These are phyloP conservation scores for Phaffia australis DNA, from an alignment of 768 basidiomycete genomes.

Conservation along the genomic window DNA sequence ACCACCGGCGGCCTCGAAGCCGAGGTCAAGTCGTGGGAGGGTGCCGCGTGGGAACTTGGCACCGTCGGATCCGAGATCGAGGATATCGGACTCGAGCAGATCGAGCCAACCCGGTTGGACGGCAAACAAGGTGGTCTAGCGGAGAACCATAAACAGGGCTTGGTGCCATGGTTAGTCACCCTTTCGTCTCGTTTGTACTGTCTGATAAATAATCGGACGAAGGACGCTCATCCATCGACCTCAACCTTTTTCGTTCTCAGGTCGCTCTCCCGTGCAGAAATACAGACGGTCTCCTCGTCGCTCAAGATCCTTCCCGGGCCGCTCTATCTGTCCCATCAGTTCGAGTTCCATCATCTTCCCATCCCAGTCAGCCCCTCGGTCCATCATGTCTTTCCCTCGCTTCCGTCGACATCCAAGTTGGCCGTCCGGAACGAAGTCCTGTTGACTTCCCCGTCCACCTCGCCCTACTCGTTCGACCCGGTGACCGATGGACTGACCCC, in stretches of 20 bases:
- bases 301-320: slow-evolving; percentile 55
- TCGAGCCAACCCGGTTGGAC: too few species aligned
- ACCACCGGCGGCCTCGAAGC: too few species aligned
- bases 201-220: too few species aligned
- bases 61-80: too few species aligned
- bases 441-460: slow-evolving; percentile 34
- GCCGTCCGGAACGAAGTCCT: slow-evolving; percentile 64
- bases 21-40: too few species aligned
- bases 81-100: too few species aligned
- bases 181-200: too few species aligned
- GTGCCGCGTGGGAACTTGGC: too few species aligned
- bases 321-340: slow-evolving; percentile 75
- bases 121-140: too few species aligned
- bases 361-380: slow-evolving; percentile 56
- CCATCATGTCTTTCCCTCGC: slow-evolving; percentile 49
- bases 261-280: slow-evolving; percentile 67
- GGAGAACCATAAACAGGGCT: too few species aligned
- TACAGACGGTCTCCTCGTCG: slow-evolving; percentile 59
- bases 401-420: slow-evolving; percentile 45
- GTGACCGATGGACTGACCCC: slow-evolving; percentile 11
- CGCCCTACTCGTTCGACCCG: neutral
- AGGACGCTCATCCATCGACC: too few species aligned
- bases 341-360: slow-evolving; percentile 67
- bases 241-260: slow-evolving; percentile 36
- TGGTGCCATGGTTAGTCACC: too few species aligned